These are phyloP conservation scores for Podila minutissima DNA, from an alignment of 192 early-diverging fungal species.

Conservation along the genomic window DNA sequence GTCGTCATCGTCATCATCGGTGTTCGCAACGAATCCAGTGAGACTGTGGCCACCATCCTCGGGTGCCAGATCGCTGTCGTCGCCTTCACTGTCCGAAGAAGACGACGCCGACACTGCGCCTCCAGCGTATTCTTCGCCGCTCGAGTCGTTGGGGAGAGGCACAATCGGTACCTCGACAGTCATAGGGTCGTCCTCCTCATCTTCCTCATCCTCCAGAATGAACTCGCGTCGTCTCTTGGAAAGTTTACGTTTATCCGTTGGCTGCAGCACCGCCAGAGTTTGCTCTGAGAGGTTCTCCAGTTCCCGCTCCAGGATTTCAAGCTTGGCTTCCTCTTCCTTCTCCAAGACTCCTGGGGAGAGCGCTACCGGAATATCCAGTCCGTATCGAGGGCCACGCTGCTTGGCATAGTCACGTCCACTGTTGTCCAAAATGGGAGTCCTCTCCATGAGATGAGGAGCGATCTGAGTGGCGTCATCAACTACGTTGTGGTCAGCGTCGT, in stretches of 20 bases:
- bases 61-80: constrained; percentile 51
- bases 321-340: constrained; percentile 60
- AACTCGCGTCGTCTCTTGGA: constrained; percentile 37
- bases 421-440: constrained; percentile 70
- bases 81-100: constrained; percentile 63
- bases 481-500: constrained; percentile 71
- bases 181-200: constrained; percentile 50
- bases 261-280: constrained; percentile 29
- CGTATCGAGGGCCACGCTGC: constrained; percentile 66
- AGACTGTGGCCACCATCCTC: constrained; percentile 16
- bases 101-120: constrained; percentile 36
- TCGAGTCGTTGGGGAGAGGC: constrained; percentile 66
- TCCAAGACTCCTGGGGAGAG: constrained; percentile 55
- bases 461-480: constrained; percentile 79
- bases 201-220: constrained; percentile 49
- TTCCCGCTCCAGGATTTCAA: constrained; percentile 57
- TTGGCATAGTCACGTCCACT: constrained; percentile 72
- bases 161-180: constrained; percentile 56
- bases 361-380: constrained; percentile 62
- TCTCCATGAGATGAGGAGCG: constrained; percentile 71
- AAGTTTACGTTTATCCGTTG: constrained; percentile 43
- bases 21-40: constrained; percentile 29
- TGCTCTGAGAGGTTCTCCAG: constrained; percentile 57
- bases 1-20: constrained; percentile 61
- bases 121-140: constrained; percentile 67